phyloP scores from a whole-genome alignment of 2,329 filamentous ascomycete species.

The Talaromyces sp. region DNA sequence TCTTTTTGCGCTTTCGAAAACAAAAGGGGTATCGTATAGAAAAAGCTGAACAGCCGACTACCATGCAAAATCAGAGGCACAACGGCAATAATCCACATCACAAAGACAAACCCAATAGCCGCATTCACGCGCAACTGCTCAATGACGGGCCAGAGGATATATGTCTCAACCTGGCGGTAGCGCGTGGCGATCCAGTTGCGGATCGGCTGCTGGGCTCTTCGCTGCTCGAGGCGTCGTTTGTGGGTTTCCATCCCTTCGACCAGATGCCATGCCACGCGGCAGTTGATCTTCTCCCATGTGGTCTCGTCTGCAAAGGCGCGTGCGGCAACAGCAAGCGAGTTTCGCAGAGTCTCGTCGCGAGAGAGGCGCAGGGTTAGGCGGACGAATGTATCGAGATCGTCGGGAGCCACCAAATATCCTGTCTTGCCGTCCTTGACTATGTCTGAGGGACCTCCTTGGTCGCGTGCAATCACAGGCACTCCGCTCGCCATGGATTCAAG shows the following conservation, averaged over 20 bases:
- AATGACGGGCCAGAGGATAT: conserved; percentile 14
- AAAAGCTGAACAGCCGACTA: conserved; percentile 16
- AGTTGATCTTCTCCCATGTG: conserved; percentile 68
- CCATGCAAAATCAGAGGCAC: conserved; percentile 33
- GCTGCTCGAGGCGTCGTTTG: conserved; percentile 8
- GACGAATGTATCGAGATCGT: conserved; percentile 57
- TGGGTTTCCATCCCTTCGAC: conserved; percentile 40
- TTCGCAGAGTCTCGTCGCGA: conserved; percentile 40
- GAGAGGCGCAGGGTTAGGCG: conserved; percentile 48
- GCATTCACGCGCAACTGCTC: conserved; percentile 23
- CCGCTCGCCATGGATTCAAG: conserved; percentile 67
- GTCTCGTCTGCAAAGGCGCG: conserved; percentile 56
- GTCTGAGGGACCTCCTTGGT: conserved; percentile 65
- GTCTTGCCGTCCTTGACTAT: conserved; percentile 56
- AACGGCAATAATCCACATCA: conserved; percentile 34
- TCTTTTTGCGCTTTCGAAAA: conserved; percentile 10
- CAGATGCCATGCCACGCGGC: conserved; percentile 62
- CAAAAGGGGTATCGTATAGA: conserved; percentile 11
- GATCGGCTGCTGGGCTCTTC: conserved; percentile 11
- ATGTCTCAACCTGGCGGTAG: conserved; percentile 13
- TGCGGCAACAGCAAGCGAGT: conserved; percentile 43
- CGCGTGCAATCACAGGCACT: conserved; percentile 62
- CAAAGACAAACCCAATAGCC: conserved; percentile 27
- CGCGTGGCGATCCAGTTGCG: conserved; percentile 18
- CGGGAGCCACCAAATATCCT: conserved; percentile 56